These are phyloP conservation scores for Artemisia argyi DNA, from an alignment of 129 eudicot genomes.

Conservation along the genomic window DNA sequence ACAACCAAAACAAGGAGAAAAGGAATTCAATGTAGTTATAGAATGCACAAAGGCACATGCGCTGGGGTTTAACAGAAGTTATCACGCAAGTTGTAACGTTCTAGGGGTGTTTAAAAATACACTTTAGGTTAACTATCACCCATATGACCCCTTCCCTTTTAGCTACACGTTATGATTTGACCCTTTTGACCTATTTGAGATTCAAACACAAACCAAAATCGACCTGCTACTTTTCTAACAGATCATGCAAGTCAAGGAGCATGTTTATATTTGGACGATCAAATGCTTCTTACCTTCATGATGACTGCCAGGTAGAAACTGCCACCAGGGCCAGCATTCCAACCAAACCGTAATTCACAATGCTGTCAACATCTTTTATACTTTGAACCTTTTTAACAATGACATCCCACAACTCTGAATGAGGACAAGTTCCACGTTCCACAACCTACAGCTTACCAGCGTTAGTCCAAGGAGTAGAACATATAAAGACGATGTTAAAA, in stretches of 20 bases:
- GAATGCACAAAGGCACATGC: too few species aligned
- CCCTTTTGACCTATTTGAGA: not conserved
- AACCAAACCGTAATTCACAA: conserved; percentile 71
- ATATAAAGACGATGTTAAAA: too few species aligned
- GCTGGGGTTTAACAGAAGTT: too few species aligned
- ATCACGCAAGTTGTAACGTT: not conserved
- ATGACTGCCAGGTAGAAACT: conserved; percentile 63
- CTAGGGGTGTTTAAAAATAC: not conserved
- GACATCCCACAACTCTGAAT: conserved; percentile 44
- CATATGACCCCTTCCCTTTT: too few species aligned
- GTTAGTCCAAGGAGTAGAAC: not conserved
- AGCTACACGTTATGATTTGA: too few species aligned
- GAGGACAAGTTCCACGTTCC: conserved; percentile 56
- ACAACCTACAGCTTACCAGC: conserved; percentile 43
- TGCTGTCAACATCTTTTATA: conserved; percentile 48
- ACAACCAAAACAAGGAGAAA: not conserved
- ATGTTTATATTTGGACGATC: conserved; percentile 10
- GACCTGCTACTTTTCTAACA: too few species aligned
- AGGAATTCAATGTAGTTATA: too few species aligned
- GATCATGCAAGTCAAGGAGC: not conserved
- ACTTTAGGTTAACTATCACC: not conserved
- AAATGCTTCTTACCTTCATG: conserved; percentile 49
- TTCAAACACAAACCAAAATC: not conserved
- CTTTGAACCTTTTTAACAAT: conserved; percentile 50
- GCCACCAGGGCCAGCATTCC: conserved; percentile 58